phyloP scores from a whole-genome alignment of 225 moss, liverwort and hornwort genomes.

The Physcomitrellopsis africana region DNA sequence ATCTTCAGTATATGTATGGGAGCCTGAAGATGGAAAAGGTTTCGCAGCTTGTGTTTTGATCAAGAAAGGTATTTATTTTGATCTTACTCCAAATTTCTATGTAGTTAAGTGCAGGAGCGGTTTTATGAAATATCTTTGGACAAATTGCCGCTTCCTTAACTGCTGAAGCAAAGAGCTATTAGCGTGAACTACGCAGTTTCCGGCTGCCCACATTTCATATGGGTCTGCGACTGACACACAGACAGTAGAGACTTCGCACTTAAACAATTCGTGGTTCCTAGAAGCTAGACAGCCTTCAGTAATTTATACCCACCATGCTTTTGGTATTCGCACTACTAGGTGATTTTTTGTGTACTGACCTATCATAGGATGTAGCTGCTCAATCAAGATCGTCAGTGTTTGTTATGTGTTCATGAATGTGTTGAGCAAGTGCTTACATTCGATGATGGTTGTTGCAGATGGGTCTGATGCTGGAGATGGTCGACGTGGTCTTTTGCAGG shows the following conservation, averaged over 20 bases:
- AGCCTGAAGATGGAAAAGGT: conserved; percentile 72
- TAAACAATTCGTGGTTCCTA: no score
- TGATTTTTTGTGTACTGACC: no score
- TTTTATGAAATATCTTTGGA: background rate
- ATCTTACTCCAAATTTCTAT: background rate
- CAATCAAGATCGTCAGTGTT: background rate
- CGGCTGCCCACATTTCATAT: no score
- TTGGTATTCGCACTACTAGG: no score
- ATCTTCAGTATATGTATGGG: conserved; percentile 86
- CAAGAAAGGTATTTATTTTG: conserved; percentile 57
- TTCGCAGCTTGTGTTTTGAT: conserved; percentile 72
- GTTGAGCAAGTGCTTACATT: conserved; percentile 4
- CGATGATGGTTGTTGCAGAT: conserved; percentile 44
- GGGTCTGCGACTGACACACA: no score
- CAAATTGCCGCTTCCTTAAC: background rate
- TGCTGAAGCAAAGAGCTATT: background rate
- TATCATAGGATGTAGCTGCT: background rate
- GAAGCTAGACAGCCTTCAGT: no score
- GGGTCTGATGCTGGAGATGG: conserved; percentile 77
- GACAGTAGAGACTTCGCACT: no score
- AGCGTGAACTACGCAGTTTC: no score
- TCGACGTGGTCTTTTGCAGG: conserved; percentile 74
- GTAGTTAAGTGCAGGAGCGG: background rate
- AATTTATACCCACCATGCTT: no score
- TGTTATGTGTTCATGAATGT: background rate